phyloP scores from a whole-genome alignment of 495 filamentous ascomycete species.

The Sabuloglossum arenarium region DNA sequence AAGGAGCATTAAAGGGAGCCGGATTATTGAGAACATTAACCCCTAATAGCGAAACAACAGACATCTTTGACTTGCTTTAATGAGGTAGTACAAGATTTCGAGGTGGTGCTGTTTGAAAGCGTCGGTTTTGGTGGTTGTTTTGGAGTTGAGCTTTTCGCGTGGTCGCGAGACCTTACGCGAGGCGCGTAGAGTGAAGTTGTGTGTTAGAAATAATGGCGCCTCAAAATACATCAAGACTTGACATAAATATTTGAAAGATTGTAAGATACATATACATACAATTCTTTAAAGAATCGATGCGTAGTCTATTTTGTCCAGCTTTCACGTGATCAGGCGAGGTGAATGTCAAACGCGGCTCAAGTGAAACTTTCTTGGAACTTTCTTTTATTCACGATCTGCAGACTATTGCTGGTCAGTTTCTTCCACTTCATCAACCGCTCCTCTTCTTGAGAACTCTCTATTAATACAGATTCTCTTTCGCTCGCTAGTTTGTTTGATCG shows the following conservation, averaged over 20 bases:
- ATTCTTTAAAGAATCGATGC: not conserved
- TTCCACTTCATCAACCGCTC: not conserved
- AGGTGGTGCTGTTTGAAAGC: not conserved
- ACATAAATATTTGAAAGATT: not conserved
- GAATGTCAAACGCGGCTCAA: not conserved
- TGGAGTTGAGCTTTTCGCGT: not conserved
- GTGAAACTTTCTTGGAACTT: not conserved
- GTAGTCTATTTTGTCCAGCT: not conserved
- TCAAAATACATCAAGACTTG: not conserved
- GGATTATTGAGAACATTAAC: slow-evolving; percentile 95
- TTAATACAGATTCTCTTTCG: not conserved
- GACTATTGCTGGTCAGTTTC: not conserved
- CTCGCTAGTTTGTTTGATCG: not conserved
- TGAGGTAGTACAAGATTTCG: not conserved
- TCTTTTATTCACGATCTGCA: not conserved
- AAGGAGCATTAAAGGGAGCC: slow-evolving; percentile 67
- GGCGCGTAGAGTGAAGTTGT: not conserved
- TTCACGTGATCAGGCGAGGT: not conserved
- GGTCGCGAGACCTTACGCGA: not conserved
- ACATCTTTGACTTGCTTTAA: slow-evolving; percentile 33
- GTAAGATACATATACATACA: not conserved
- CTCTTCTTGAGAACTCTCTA: not conserved
- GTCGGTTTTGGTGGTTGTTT: not conserved
- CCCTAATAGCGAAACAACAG: slow-evolving; percentile 84
- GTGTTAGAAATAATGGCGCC: not conserved